Evolutionary conservation across 208 protist species (phyloP).

Genomic region (Sergeia podlipaevii): DNA sequence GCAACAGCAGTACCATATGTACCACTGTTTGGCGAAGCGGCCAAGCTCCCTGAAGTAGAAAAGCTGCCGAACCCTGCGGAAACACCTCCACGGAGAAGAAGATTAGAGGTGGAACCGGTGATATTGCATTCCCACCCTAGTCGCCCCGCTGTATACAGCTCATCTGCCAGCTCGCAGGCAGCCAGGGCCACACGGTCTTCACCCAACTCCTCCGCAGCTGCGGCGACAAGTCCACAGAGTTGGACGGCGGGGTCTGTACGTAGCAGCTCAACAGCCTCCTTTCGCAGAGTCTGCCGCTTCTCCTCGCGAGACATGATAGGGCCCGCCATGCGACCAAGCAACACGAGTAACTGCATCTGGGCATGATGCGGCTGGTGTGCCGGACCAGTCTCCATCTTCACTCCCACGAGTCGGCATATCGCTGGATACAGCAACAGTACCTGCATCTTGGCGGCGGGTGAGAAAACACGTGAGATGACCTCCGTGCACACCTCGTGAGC

Average conservation of each 20-base stretch:
- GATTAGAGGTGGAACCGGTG: too few relatives aligned
- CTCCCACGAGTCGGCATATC: conserved; percentile 46
- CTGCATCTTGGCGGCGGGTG: conserved; percentile 40
- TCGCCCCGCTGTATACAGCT: conserved; percentile 56
- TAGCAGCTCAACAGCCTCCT: conserved; percentile 49
- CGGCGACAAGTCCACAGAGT: conserved; percentile 68
- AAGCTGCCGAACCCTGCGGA: too few relatives aligned
- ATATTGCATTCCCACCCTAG: conserved; percentile 84
- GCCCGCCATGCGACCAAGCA: conserved; percentile 46
- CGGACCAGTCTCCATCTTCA: conserved; percentile 6
- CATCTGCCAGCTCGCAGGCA: conserved; percentile 62
- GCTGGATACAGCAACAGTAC: conserved; percentile 49
- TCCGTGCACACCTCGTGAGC: conserved; percentile 53
- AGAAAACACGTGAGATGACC: conserved; percentile 28
- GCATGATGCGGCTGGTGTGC: conserved; percentile 18
- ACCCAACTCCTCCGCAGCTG: conserved; percentile 38
- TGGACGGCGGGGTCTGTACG: conserved; percentile 50
- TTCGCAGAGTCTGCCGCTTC: conserved; percentile 32
- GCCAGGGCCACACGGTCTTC: conserved; percentile 64
- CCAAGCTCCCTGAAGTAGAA: too few relatives aligned
- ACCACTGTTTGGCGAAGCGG: too few relatives aligned
- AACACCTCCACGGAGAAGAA: too few relatives aligned
- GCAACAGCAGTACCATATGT: too few relatives aligned
- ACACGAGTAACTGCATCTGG: conserved; percentile 70
- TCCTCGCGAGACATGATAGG: conserved; percentile 32